These are phyloP conservation scores for Penicillium sp. DNA, from an alignment of 2,329 filamentous ascomycete species.

Conservation along the genomic window DNA sequence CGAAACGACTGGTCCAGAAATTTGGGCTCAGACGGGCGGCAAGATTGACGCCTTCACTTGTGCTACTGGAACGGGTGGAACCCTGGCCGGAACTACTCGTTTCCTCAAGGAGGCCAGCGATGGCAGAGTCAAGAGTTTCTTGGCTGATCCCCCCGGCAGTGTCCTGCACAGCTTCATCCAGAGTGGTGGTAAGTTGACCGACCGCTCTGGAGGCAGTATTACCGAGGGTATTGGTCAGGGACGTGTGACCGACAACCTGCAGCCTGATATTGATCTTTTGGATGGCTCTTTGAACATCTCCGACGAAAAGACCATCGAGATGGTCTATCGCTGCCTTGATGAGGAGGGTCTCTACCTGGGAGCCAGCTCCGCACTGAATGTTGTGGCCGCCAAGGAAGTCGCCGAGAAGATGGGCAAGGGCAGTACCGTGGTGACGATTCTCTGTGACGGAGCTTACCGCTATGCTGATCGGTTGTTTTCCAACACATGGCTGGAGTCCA, in stretches of 20 bases:
- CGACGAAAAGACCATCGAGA: constrained; percentile 92
- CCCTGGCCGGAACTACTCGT: constrained; percentile 78
- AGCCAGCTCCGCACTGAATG: constrained; percentile 88
- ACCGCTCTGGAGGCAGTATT: constrained; percentile 78
- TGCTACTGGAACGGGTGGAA: constrained; percentile 87
- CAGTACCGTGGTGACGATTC: constrained; percentile 84
- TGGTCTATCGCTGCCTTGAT: constrained; percentile 94
- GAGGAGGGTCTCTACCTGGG: constrained; percentile 95
- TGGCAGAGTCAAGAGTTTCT: constrained; percentile 75
- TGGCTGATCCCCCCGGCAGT: constrained; percentile 89
- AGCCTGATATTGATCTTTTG: constrained; percentile 73
- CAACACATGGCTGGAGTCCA: constrained; percentile 79
- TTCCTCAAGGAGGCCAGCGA: constrained; percentile 79
- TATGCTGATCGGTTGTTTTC: constrained; percentile 95
- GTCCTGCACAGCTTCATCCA: constrained; percentile 89
- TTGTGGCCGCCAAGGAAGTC: constrained; percentile 89
- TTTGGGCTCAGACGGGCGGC: constrained; percentile 86
- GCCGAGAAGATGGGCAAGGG: constrained; percentile 84
- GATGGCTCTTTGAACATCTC: constrained; percentile 79
- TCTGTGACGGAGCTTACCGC: constrained; percentile 94
- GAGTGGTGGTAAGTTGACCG: constrained; percentile 75
- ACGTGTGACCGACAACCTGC: constrained; percentile 88
- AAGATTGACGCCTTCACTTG: constrained; percentile 92
- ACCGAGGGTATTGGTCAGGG: constrained; percentile 98
- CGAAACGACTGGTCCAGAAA: constrained; percentile 94